Conservation (phyloP, 192 early-diverging fungal genomes). For the Chytriomyces sp. region DNA sequence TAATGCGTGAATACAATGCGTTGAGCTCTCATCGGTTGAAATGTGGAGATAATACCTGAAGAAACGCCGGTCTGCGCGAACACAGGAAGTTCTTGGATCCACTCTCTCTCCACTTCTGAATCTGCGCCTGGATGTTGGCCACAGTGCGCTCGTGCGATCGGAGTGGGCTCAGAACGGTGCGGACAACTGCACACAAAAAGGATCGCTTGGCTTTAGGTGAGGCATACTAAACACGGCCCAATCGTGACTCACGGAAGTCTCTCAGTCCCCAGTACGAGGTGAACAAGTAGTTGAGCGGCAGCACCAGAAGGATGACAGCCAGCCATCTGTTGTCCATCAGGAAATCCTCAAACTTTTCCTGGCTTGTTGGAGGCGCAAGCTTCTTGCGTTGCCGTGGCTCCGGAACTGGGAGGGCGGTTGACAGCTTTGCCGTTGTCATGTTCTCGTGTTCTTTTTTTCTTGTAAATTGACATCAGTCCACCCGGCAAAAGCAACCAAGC, state of each 20-base stretch:
- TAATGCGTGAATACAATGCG: no score
- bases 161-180: constrained; percentile 33
- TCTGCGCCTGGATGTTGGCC: constrained; percentile 43
- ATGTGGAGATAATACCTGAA: constrained; percentile 18
- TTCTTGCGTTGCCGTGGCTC: constrained; percentile 30
- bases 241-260: constrained; percentile 29
- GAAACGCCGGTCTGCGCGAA: constrained; percentile 43
- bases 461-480: no score
- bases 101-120: constrained; percentile 36
- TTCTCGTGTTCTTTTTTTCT: not conserved
- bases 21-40: not conserved
- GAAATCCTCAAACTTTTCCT: constrained; percentile 35
- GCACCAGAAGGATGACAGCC: constrained; percentile 40
- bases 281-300: constrained; percentile 45
- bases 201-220: not conserved
- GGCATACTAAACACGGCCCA: not conserved
- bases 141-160: constrained; percentile 43
- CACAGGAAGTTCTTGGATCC: constrained; percentile 44
- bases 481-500: no score
- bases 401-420: constrained; percentile 15
- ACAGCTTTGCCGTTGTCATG: not conserved
- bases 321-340: constrained; percentile 40
- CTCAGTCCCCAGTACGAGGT: constrained; percentile 38
- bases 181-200: constrained; percentile 26
- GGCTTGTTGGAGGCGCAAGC: constrained; percentile 17